Evolutionary conservation across 1,284 basidiomycete genomes (phyloP).

Genomic region (Microbotryomycetes sp.): DNA sequence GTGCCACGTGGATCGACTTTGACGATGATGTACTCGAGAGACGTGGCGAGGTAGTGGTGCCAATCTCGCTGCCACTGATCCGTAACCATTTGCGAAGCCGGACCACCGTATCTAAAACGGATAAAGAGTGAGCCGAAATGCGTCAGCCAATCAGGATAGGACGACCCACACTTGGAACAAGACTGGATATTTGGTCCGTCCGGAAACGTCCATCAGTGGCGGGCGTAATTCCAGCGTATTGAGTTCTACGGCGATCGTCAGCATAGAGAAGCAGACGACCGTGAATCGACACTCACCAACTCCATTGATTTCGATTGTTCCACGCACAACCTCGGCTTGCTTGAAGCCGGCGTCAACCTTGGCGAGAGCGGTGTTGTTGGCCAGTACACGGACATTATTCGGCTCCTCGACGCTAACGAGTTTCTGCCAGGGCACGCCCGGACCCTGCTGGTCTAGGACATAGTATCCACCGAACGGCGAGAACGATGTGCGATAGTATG

Average conservation of each 20-base stretch:
- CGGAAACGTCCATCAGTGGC: constrained; percentile 82
- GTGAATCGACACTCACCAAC: constrained; percentile 9
- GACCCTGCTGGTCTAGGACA: constrained; percentile 64
- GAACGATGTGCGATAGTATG: constrained; percentile 58
- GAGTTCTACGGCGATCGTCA: constrained; percentile 4
- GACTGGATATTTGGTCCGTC: constrained; percentile 87
- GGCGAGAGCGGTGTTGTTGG: constrained; percentile 66
- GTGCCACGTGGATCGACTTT: constrained; percentile 80
- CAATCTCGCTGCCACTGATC: constrained; percentile 64
- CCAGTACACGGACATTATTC: constrained; percentile 58
- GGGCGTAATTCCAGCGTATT: constrained; percentile 64
- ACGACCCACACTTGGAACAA: constrained; percentile 67
- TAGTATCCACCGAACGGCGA: constrained; percentile 80
- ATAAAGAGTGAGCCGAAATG: neutral
- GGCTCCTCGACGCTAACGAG: constrained; percentile 58
- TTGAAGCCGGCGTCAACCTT: constrained; percentile 62
- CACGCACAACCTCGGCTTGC: constrained; percentile 59
- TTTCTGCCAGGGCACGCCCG: constrained; percentile 77
- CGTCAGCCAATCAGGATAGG: neutral
- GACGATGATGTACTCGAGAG: constrained; percentile 77
- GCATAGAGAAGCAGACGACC: neutral
- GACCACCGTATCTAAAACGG: constrained; percentile 76
- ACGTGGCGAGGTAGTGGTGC: constrained; percentile 77
- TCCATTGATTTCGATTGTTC: constrained; percentile 65
- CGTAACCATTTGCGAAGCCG: constrained; percentile 69